phyloP scores from a whole-genome alignment of 345 rosid genomes.

The Rhizophora mangle region DNA sequence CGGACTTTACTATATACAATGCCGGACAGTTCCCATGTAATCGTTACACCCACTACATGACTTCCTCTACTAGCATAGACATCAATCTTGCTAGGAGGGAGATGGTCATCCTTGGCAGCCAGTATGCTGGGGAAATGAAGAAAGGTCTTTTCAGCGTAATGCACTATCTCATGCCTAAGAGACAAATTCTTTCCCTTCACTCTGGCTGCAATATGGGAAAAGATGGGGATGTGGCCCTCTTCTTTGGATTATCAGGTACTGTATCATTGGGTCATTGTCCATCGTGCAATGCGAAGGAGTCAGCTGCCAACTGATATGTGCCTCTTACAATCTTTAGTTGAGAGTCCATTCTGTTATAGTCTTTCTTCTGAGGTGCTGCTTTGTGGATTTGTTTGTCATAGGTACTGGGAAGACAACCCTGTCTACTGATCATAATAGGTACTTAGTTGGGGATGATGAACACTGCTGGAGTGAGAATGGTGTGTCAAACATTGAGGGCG shows the following conservation, averaged over 20 bases:
- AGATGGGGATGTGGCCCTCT: slow-evolving; percentile 98
- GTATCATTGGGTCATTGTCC: slow-evolving; percentile 26
- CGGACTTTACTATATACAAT: slow-evolving; percentile 95
- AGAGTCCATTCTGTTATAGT: background rate
- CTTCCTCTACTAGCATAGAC: slow-evolving; percentile 95
- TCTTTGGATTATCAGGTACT: slow-evolving; percentile 96
- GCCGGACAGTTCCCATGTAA: slow-evolving; percentile 99
- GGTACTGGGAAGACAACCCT: slow-evolving; percentile 96
- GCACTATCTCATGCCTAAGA: slow-evolving; percentile 99
- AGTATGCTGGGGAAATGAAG: slow-evolving; percentile 99
- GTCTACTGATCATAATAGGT: slow-evolving; percentile 95
- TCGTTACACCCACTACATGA: slow-evolving; percentile 97
- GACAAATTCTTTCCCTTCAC: slow-evolving; percentile 85
- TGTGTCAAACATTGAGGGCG: slow-evolving; percentile 98
- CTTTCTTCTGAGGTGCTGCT: slow-evolving; percentile 1
- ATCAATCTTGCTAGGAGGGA: slow-evolving; percentile 88
- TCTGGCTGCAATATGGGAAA: slow-evolving; percentile 99
- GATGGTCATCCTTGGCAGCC: slow-evolving; percentile 98
- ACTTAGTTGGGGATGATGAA: slow-evolving; percentile 90
- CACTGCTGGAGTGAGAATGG: slow-evolving; percentile 95
- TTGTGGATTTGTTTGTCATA: slow-evolving; percentile 11
- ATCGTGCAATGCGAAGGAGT: slow-evolving; percentile 17
- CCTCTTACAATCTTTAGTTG: slow-evolving; percentile 11
- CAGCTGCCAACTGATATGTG: slow-evolving; percentile 25
- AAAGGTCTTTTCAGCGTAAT: slow-evolving; percentile 95